Evolutionary conservation across 2,329 filamentous ascomycete species (phyloP).

Genomic region (Dendryphion nanum): DNA sequence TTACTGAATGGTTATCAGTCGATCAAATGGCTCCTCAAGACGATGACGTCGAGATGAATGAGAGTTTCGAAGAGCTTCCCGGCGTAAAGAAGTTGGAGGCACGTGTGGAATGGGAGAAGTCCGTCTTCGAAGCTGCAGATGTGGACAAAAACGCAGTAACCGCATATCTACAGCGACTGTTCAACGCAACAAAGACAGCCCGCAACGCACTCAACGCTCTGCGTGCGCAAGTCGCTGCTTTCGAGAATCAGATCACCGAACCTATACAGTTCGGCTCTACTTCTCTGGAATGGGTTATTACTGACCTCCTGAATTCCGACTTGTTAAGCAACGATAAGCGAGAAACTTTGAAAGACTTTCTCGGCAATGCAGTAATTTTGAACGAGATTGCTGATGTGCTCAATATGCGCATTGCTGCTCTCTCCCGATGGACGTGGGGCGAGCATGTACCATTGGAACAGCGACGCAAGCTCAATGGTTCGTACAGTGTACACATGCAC

Average conservation of each 20-base stretch:
- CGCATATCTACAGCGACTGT: conserved; percentile 23
- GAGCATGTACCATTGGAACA: conserved; percentile 27
- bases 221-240: conserved; percentile 16
- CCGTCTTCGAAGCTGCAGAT: conserved; percentile 27
- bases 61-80: conserved; percentile 32
- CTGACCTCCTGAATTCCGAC: conserved; percentile 46
- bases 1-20: conserved; percentile 36
- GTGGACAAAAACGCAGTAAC: conserved; percentile 21
- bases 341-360: conserved; percentile 33
- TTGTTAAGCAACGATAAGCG: conserved; percentile 43
- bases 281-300: conserved; percentile 42
- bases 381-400: conserved; percentile 31
- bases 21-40: conserved; percentile 18
- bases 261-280: conserved; percentile 30
- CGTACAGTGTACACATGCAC: conserved; percentile 28
- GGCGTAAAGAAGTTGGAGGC: conserved; percentile 28
- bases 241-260: conserved; percentile 18
- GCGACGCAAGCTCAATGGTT: conserved; percentile 27
- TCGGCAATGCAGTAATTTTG: conserved; percentile 30
- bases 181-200: conserved; percentile 17
- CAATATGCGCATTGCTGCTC: conserved; percentile 27
- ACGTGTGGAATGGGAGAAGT: conserved; percentile 29
- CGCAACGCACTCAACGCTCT: conserved; percentile 16
- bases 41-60: conserved; percentile 23
- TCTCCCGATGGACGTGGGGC: conserved; percentile 31